Base-by-base conservation (phyloP, 164 flowering plant species). In the Piper longum region DNA sequence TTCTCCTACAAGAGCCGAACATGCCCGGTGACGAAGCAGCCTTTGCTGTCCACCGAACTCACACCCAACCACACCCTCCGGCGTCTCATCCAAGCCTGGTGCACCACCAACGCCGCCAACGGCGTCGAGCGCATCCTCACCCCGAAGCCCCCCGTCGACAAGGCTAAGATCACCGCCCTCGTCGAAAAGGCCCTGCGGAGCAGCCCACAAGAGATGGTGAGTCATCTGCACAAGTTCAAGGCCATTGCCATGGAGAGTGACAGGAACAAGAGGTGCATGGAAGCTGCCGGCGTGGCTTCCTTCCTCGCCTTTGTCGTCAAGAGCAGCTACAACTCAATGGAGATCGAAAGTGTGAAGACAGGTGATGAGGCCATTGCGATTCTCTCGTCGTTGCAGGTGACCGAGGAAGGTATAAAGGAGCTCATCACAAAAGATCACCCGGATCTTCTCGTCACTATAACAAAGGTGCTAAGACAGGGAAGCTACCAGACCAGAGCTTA, bases 51-150 rank as follows among this genome's bases (percentile, higher is more conserved):
- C 14, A 8, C 71, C 2, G 78, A 78, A 41, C 71, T 85, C 44
- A 88, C 83, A 0, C 97, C 97, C 1, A 90, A 90, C 70, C 89
- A 81, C 73, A 88, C 84, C 7, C 89, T 90, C 39, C 82, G 88
- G 2, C 78, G 95, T 0, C 70, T 90, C 69, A 88, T 90, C 69
- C 97, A 88, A 63, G 70, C 81, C 0, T 88, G 97, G 97, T 88
- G 93, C 80, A 85, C 76, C 43, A 73, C 80, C 66, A 80, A 90
- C 44, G 77, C 83, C 1, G 69, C 76, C 3, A 45, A 63, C 39
- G 83, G 82, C 3, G 17, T 83, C 64, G 86, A 90, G 18, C 71
- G 90, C 7, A 76, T 88, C 59, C 93, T 91, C 0, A 83, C 93
- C 0, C 95, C 95, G 0, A 82, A 76, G 68, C 80, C 87, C 0